phyloP scores from a whole-genome alignment of 2,329 filamentous ascomycete species.

The Arthrobotrys sinensis region DNA sequence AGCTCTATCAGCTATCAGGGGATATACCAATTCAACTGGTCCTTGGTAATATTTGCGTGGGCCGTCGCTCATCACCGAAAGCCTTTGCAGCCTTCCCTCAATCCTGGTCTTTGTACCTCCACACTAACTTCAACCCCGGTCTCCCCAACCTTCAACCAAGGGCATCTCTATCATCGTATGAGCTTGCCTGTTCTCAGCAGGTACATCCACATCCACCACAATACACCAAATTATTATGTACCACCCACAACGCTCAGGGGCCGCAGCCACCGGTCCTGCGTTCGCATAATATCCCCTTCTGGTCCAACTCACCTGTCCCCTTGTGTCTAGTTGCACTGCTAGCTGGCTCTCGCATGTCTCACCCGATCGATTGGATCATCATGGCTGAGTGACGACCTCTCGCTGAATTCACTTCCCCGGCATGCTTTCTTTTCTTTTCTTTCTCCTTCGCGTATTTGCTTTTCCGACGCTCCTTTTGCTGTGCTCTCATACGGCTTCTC shows the following conservation, averaged over 20 bases:
- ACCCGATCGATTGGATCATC: constrained; percentile 60
- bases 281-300: constrained; percentile 55
- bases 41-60: constrained; percentile 23
- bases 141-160: constrained; percentile 29
- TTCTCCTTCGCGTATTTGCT: constrained; percentile 52
- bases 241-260: constrained; percentile 25
- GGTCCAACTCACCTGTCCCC: constrained; percentile 34
- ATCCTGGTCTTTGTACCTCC: constrained; percentile 54
- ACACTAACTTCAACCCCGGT: constrained; percentile 50
- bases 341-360: constrained; percentile 57
- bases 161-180: constrained; percentile 16
- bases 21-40: constrained; percentile 7
- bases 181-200: constrained; percentile 51
- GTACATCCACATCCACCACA: constrained; percentile 33
- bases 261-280: constrained; percentile 29
- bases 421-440: constrained; percentile 59
- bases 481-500: constrained; percentile 65
- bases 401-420: constrained; percentile 56
- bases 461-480: constrained; percentile 63
- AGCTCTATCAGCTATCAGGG: constrained; percentile 19
- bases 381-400: constrained; percentile 60
- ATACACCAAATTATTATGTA: constrained; percentile 25
- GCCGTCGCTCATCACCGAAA: constrained; percentile 59
- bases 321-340: constrained; percentile 45
- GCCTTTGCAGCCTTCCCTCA: constrained; percentile 28